These are phyloP conservation scores for Hypoxylon lenormandii DNA, from an alignment of 495 filamentous ascomycete species.

Conservation along the genomic window DNA sequence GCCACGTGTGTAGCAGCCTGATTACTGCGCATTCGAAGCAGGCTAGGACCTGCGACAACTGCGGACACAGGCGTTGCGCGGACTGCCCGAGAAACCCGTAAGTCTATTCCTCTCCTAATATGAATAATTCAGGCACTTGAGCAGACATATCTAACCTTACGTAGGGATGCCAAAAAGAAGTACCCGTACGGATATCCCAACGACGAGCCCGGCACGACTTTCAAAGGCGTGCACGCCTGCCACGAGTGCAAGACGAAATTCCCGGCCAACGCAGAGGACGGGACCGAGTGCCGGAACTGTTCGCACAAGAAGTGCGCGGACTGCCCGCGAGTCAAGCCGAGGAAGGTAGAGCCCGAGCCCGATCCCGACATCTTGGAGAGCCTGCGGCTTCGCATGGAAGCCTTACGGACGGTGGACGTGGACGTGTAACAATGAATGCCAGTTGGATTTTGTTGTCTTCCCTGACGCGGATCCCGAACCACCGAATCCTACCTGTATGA, in stretches of 20 bases:
- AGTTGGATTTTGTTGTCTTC: no score
- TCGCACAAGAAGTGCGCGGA: slow-evolving; percentile 66
- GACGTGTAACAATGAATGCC: slow-evolving; percentile 27
- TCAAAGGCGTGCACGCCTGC: slow-evolving; percentile 69
- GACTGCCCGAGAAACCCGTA: slow-evolving; percentile 85
- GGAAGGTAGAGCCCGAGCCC: slow-evolving; percentile 70
- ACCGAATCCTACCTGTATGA: slow-evolving; percentile 12
- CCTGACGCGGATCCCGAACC: slow-evolving; percentile 3
- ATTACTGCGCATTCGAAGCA: slow-evolving; percentile 68
- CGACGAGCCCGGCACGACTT: slow-evolving; percentile 66
- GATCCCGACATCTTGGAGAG: slow-evolving; percentile 73
- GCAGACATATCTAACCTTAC: slow-evolving; percentile 20
- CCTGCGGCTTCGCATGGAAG: slow-evolving; percentile 55
- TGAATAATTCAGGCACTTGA: neutral
- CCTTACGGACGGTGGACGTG: slow-evolving; percentile 35
- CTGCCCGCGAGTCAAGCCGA: slow-evolving; percentile 64
- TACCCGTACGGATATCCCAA: slow-evolving; percentile 83
- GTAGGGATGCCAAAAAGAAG: slow-evolving; percentile 75
- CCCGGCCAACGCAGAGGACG: slow-evolving; percentile 56
- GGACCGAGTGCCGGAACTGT: slow-evolving; percentile 70
- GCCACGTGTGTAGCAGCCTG: slow-evolving; percentile 76
- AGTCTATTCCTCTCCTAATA: slow-evolving; percentile 55
- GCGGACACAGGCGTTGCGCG: slow-evolving; percentile 81
- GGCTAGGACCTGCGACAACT: slow-evolving; percentile 74
- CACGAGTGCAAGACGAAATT: slow-evolving; percentile 72